These are phyloP conservation scores for Apiospora pterosperma DNA, from an alignment of 2,329 filamentous ascomycete species.

Conservation along the genomic window DNA sequence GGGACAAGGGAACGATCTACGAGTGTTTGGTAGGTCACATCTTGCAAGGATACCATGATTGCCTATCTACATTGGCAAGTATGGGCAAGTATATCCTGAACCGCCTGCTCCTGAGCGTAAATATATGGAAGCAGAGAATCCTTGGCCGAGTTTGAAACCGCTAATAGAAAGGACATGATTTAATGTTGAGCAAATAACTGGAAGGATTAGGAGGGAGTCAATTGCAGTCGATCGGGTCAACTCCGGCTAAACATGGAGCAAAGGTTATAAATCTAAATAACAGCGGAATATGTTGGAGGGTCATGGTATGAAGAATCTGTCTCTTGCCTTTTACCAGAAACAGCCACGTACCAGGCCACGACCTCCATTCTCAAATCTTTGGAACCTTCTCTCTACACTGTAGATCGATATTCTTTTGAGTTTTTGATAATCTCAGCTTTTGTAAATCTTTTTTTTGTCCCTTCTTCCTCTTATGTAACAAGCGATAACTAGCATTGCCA, in stretches of 20 bases:
- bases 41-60: neutral
- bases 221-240: neutral
- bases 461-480: neutral
- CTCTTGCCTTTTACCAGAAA: slow-evolving; percentile 12
- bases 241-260: neutral
- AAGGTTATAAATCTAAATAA: neutral
- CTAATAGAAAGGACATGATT: too few relatives aligned
- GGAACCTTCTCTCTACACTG: slow-evolving; percentile 6
- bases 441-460: neutral
- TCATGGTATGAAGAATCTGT: slow-evolving; percentile 4
- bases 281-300: neutral
- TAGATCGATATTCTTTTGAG: slow-evolving; percentile 4
- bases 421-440: neutral
- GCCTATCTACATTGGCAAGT: neutral
- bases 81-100: too few relatives aligned
- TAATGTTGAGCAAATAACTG: neutral
- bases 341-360: neutral
- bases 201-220: neutral
- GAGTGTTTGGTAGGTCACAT: neutral
- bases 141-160: neutral
- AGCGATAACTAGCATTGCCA: neutral
- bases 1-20: neutral
- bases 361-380: slow-evolving; percentile 8
- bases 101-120: too few relatives aligned
- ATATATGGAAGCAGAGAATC: neutral